Base-by-base conservation (phyloP, 2,329 filamentous ascomycete species). In the Lasiodiplodia gonubiensis region DNA sequence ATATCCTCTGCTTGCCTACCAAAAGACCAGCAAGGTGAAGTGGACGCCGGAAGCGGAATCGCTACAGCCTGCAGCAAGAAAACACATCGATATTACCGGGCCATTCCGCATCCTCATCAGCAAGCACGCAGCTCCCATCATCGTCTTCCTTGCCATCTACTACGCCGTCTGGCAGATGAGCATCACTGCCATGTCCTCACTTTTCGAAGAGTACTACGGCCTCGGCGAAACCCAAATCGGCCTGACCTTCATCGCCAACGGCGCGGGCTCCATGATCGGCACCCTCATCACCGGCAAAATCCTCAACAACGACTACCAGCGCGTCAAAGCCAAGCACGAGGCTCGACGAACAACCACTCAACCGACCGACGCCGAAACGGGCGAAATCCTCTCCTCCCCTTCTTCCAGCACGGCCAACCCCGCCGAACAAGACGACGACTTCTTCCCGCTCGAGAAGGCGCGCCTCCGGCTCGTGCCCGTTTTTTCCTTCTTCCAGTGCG, bases 131-230 rank as follows among this genome's bases (percentile, higher is more conserved):
- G 75, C 80, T 0, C 79, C 80, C 0, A 79, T 84, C 10, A 81
- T 86, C 37, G 2, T 81, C 18, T 86, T 83, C 63, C 77, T 86
- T 3, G 81, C 81, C 0, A 71, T 85, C 2, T 83, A 85, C 73
- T 87, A 86, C 66, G 79, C 83, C 0, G 81, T 84, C 11, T 87
- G 84, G 83, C 84, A 86, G 66, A 86, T 86, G 83, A 83, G 79
- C 70, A 85, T 86, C 67, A 85, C 85, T 0, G 82, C 81, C 39
- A 83, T 85, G 79, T 84, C 85, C 0, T 80, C 80, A 0, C 77
- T 86, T 0, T 85, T 86, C 70, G 71, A 81, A 39, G 67, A 71
- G 0, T 71, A 70, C 6, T 86, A 86, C 68, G 75, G 76, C 6
- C 75, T 85, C 1, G 72, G 65, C 6, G 81, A 83, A 66, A 80